phyloP scores from a whole-genome alignment of 495 filamentous ascomycete genomes.

The Pyronema omphalodes region DNA sequence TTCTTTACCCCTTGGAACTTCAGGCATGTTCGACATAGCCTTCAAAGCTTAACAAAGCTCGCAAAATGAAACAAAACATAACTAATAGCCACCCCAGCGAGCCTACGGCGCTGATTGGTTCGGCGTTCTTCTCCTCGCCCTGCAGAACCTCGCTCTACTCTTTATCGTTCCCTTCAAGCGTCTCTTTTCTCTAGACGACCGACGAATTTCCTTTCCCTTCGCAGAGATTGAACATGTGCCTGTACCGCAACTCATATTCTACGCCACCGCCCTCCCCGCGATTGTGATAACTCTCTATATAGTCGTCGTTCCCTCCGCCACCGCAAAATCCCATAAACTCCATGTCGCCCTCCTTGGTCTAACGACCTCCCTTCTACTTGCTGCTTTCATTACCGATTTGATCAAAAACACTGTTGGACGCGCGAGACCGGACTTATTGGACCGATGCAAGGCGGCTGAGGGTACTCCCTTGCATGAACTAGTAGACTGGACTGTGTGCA shows the following conservation, averaged over 20 bases:
- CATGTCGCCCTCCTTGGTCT: constrained; percentile 76
- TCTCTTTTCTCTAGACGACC: constrained; percentile 61
- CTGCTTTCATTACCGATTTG: constrained; percentile 69
- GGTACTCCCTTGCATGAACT: constrained; percentile 47
- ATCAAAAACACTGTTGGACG: constrained; percentile 85
- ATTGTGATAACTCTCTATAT: constrained; percentile 42
- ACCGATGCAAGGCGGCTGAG: constrained; percentile 57
- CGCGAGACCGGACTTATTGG: constrained; percentile 75
- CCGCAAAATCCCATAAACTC: constrained; percentile 42
- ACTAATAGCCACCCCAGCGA: constrained; percentile 30
- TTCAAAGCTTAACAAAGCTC: neutral
- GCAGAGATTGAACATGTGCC: constrained; percentile 71
- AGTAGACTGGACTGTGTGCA: constrained; percentile 63
- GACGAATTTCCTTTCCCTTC: constrained; percentile 69
- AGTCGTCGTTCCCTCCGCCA: constrained; percentile 28
- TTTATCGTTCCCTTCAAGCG: constrained; percentile 76
- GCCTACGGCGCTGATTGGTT: constrained; percentile 80
- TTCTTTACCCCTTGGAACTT: no score
- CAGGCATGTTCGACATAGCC: no score
- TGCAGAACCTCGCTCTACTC: constrained; percentile 9
- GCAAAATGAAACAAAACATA: neutral
- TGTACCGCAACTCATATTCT: constrained; percentile 54
- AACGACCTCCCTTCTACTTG: constrained; percentile 54
- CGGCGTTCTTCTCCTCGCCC: constrained; percentile 45
- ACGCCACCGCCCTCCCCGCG: constrained; percentile 54